These are phyloP conservation scores for Neolentinus lepideus DNA, from an alignment of 1,284 basidiomycete genomes.

Conservation along the genomic window DNA sequence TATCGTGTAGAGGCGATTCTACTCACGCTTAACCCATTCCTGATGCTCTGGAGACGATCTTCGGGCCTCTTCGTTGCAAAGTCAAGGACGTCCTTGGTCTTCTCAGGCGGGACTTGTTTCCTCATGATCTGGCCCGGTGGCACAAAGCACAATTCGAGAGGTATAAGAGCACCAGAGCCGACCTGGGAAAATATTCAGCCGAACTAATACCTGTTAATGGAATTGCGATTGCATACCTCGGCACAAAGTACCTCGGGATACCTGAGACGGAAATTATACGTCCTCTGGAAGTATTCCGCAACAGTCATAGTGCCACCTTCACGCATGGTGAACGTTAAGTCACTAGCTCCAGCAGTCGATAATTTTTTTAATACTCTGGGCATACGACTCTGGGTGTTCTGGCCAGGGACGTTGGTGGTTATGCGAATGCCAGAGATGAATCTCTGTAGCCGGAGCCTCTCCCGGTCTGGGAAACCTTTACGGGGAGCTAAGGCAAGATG, in stretches of 20 bases:
- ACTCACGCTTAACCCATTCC: slow-evolving; percentile 43
- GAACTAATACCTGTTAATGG: background rate
- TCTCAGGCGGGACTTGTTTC: slow-evolving; percentile 63
- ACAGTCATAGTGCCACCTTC: slow-evolving; percentile 50
- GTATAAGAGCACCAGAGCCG: slow-evolving; percentile 57
- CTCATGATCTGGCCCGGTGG: slow-evolving; percentile 67
- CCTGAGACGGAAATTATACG: slow-evolving; percentile 41
- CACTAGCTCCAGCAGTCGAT: slow-evolving; percentile 38
- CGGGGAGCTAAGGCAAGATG: slow-evolving; percentile 34
- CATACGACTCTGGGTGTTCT: slow-evolving; percentile 4
- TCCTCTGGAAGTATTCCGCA: slow-evolving; percentile 49
- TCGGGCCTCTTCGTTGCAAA: slow-evolving; percentile 65
- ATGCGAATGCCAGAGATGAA: slow-evolving; percentile 56
- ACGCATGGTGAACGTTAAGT: slow-evolving; percentile 44
- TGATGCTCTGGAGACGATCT: slow-evolving; percentile 55
- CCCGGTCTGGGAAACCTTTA: slow-evolving; percentile 46
- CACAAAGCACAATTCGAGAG: slow-evolving; percentile 61
- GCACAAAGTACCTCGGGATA: slow-evolving; percentile 56
- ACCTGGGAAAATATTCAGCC: slow-evolving; percentile 31
- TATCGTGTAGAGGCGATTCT: background rate
- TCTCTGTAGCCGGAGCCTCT: slow-evolving; percentile 50
- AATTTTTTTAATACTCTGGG: slow-evolving; percentile 43
- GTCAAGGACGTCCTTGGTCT: slow-evolving; percentile 55
- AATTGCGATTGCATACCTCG: slow-evolving; percentile 37
- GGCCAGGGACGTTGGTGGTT: slow-evolving; percentile 30